phyloP scores from a whole-genome alignment of 2,329 filamentous ascomycete genomes.

The Beauveria australis region DNA sequence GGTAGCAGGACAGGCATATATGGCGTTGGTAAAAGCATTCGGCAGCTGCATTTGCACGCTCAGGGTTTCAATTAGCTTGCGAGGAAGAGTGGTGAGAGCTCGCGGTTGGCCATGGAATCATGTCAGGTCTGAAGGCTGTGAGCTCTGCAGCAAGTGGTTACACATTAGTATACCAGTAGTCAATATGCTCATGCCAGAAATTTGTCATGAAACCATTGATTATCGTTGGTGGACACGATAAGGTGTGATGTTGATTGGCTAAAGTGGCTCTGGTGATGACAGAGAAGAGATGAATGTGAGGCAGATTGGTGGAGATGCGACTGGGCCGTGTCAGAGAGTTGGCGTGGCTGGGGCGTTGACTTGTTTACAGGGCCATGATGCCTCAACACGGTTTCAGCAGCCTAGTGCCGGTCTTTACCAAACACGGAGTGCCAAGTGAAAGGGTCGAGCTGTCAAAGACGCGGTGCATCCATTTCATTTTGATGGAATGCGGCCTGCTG shows the following conservation, averaged over 20 bases:
- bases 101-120: neutral
- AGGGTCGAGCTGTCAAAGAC: neutral
- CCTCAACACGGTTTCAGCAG: constrained; percentile 1
- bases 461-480: neutral
- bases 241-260: neutral
- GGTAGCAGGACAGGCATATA: constrained; percentile 3
- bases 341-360: neutral
- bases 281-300: constrained; percentile 2
- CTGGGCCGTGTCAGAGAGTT: neutral
- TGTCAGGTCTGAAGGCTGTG: neutral
- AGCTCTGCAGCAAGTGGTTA: neutral
- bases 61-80: neutral
- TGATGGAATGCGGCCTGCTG: neutral
- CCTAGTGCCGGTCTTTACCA: neutral
- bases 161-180: neutral
- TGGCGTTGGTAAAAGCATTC: constrained; percentile 8
- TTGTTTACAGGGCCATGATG: neutral
- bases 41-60: neutral
- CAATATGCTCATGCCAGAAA: neutral
- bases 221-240: too few species aligned
- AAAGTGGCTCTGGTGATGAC: neutral
- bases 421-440: neutral
- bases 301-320: constrained; percentile 3
- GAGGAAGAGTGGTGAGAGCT: neutral
- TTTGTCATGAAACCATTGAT: constrained; percentile 1